Evolutionary conservation across 345 rosid species (phyloP).

Genomic region (Dovyalis caffra): DNA sequence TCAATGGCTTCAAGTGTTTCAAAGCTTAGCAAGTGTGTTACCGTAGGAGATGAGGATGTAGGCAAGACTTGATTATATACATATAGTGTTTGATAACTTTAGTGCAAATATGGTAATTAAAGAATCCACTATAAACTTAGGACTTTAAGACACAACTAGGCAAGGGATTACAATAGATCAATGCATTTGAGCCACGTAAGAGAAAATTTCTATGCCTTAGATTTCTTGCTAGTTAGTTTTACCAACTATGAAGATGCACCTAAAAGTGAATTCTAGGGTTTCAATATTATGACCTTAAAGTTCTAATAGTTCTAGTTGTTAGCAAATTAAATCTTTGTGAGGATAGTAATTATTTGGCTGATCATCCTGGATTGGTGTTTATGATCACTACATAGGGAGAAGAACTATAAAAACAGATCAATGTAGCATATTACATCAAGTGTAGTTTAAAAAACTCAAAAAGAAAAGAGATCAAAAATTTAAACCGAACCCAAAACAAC

Average conservation of each 20-base stretch:
- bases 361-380: slow-evolving; percentile 88
- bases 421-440: slow-evolving; percentile 83
- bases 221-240: slow-evolving; percentile 93
- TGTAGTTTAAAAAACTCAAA: slow-evolving; percentile 99
- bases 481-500: too few species aligned
- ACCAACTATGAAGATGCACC: slow-evolving; percentile 89
- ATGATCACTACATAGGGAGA: slow-evolving; percentile 95
- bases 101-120: slow-evolving; percentile 94
- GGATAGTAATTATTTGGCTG: slow-evolving; percentile 86
- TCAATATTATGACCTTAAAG: slow-evolving; percentile 83
- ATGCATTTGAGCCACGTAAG: slow-evolving; percentile 97
- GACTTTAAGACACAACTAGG: slow-evolving; percentile 98
- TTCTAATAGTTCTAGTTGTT: slow-evolving; percentile 82
- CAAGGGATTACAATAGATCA: slow-evolving; percentile 93
- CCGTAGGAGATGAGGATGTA: slow-evolving; percentile 83
- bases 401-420: slow-evolving; percentile 88
- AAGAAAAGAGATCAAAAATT: too few species aligned
- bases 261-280: slow-evolving; percentile 98
- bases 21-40: slow-evolving; percentile 74
- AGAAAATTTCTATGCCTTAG: slow-evolving; percentile 87
- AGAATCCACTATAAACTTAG: slow-evolving; percentile 86
- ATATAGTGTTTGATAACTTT: slow-evolving; percentile 93
- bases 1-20: slow-evolving; percentile 70
- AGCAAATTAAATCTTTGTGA: slow-evolving; percentile 97
- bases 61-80: slow-evolving; percentile 92